Conservation (phyloP, 768 basidiomycete species). For the Kwoniella europaea region DNA sequence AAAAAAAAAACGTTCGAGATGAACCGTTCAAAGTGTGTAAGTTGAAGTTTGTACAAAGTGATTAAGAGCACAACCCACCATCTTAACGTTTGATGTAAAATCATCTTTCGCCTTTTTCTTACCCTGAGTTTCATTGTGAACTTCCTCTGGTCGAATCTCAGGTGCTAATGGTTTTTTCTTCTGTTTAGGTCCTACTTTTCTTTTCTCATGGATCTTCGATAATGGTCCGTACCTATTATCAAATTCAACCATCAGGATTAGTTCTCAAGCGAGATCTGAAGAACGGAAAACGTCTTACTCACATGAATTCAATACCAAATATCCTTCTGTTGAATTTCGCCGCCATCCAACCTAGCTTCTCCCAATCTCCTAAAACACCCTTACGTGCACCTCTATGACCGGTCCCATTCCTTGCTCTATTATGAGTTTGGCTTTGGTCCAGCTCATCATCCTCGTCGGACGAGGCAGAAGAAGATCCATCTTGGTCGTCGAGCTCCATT, state of each 20-base stretch:
- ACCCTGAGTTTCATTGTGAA: constrained; percentile 32
- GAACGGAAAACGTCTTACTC: constrained; percentile 43
- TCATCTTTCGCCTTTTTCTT: constrained; percentile 28
- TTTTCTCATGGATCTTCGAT: constrained; percentile 80
- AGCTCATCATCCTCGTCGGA: constrained; percentile 62
- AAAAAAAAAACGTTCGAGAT: too few species aligned
- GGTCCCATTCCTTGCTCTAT: constrained; percentile 54
- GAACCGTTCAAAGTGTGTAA: too few species aligned
- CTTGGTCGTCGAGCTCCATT: constrained; percentile 46
- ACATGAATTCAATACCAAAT: constrained; percentile 89
- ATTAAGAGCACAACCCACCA: constrained; percentile 10
- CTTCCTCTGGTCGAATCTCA: constrained; percentile 72
- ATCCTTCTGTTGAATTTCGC: constrained; percentile 78
- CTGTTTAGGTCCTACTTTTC: constrained; percentile 66
- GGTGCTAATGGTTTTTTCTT: constrained; percentile 74
- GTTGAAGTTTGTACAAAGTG: too few species aligned
- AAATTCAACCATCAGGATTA: neutral
- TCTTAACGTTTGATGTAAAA: constrained; percentile 23
- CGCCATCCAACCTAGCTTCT: constrained; percentile 80
- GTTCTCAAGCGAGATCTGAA: neutral
- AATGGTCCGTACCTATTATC: constrained; percentile 83
- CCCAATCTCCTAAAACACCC: constrained; percentile 69
- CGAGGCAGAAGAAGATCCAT: constrained; percentile 16
- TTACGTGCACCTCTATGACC: constrained; percentile 59
- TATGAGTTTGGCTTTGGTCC: constrained; percentile 47